Conservation (phyloP, 78 protist genomes). For the Fonticula alba region DNA sequence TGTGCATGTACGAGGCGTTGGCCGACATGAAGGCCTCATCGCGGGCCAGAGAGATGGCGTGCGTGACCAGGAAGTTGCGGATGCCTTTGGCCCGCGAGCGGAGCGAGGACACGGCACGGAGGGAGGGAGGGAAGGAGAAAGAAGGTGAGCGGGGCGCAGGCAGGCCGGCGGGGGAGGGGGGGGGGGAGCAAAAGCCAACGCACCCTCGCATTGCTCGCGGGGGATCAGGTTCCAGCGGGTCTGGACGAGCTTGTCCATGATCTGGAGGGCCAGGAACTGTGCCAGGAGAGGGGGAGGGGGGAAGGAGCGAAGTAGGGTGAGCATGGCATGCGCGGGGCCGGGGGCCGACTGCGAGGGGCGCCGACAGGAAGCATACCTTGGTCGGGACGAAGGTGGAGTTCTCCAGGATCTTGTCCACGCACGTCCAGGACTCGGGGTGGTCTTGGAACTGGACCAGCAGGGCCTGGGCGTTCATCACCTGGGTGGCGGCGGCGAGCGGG, state of each 20-base stretch:
- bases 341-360: neutral
- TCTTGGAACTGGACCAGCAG: conserved; percentile 48
- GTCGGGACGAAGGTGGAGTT: conserved; percentile 20
- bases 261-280: conserved; percentile 39
- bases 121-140: no score
- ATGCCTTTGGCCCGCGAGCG: conserved; percentile 27
- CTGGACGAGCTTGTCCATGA: conserved; percentile 48
- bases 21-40: conserved; percentile 20
- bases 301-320: neutral
- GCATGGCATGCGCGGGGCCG: neutral
- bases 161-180: no score
- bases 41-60: conserved; percentile 37
- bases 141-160: no score
- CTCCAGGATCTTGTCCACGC: conserved; percentile 61
- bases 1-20: conserved; percentile 22
- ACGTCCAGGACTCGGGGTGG: conserved; percentile 74
- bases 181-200: no score
- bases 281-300: neutral
- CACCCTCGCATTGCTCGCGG: conserved; percentile 28
- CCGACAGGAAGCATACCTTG: neutral
- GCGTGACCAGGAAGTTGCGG: conserved; percentile 52
- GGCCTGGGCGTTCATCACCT: conserved; percentile 15
- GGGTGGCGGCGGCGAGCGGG: no score
- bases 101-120: neutral
- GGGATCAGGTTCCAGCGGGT: conserved; percentile 72